Evolutionary conservation across 1,284 basidiomycete species (phyloP), one percentile per base, ranked within the genome.

Genomic region (Amylostereum chailletii): DNA sequence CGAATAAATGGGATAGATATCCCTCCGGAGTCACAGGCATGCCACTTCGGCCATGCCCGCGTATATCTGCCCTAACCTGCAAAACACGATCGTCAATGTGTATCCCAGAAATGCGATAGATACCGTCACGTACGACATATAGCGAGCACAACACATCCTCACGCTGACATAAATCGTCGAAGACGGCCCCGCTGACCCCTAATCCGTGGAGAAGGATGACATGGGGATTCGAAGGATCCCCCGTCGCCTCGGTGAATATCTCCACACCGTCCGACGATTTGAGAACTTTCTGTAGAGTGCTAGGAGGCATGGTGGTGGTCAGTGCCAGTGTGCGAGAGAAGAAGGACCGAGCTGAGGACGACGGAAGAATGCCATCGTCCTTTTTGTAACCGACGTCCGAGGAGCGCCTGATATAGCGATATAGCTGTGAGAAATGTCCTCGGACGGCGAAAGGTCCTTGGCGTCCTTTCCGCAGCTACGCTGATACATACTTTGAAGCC

Each of bases 191-290:
- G 33, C 59, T 62, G 38, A 67, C 50, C 6, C 59, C 59, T 44
- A 65, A 61, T 9, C 67, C 70, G 54, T 71, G 70, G 10, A 71
- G 60, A 51, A 72, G 65, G 31, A 72, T 60, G 30, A 71, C 53
- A 19, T 60, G 55, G 2, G 68, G 68, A 34, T 69, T 68, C 11
- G 55, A 53, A 2, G 62, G 58, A 53, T 69, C 58, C 29, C 71
- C 70, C 19, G 60, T 49, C 5, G 68, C 71, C 50, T 72, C 67
- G 32, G 69, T 64, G 45, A 59, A 54, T 27, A 62, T 57, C 9
- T 37, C 30, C 1, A 53, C 57, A 27, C 59, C 60, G 42, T 62
- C 60, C 33, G 54, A 42, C 9, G 60, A 62, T 30, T 39, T 42
- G 4, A 59, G 38, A 19, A 19, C 19, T 19, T 19, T 19, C 19